Base-by-base conservation (phyloP, 2,329 filamentous ascomycete genomes). In the Colletotrichum echinochloae region DNA sequence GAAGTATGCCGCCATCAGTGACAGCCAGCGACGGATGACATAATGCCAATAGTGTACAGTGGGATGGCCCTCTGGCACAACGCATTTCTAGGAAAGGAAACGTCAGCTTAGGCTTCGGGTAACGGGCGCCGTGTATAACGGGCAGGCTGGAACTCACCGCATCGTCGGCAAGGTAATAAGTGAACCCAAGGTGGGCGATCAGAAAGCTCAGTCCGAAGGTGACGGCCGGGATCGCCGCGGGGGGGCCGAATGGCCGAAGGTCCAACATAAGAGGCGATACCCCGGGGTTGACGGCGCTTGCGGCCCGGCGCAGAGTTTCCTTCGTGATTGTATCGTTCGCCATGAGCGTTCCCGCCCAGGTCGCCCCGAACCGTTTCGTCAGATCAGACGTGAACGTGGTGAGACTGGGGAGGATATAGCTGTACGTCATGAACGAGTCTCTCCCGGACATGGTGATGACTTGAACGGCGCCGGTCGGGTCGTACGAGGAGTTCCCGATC, bases 21-120 rank as follows among this genome's bases (percentile, higher is more conserved):
- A 56, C 3, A 60, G 18, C 52, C 61, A 68, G 16, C 60, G 54
- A 11, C 65, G 65, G 6, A 68, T 68, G 44, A 68, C 60, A 41
- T 68, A 62, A 26, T 64, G 65, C 60, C 65, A 64, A 37, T 68
- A 68, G 65, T 68, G 60, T n/a, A 68, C 65, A 28, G 65, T 52
- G 4, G 65, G 65, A 28, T 64, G 65, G 3, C 60, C 65, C 33
- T 68, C 65, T 9, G 65, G 59, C 6, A 64, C 61, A 12, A 68
- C 64, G 20, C 60, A 68, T 68, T 68, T 68, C 65, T 64, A 37
- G 18, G 20, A 14, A 11, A 20, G 23, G 11, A 16, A 26, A 5
- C 60, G 48, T n/a, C 9, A 14, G 55, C 9, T 11, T 23, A 9
- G n/a, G 5, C 18, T 8, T 8, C 23, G 9, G 11, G 16, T 2